phyloP scores from a whole-genome alignment of 352 stramenopile species.

The Phytophthora sojae region DNA sequence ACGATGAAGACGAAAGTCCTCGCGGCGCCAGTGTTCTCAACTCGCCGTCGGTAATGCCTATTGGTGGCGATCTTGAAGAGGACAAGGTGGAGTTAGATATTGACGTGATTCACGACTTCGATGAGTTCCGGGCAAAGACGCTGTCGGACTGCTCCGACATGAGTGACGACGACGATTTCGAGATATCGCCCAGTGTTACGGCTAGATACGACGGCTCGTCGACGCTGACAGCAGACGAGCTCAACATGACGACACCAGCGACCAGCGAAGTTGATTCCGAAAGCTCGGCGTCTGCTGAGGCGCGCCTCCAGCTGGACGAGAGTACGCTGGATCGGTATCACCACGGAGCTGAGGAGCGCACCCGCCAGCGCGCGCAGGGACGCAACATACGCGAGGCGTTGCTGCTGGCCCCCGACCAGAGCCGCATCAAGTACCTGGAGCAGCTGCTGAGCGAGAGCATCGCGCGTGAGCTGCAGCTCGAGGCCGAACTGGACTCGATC shows the following conservation, averaged over 20 bases:
- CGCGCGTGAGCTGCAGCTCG: slow-evolving; percentile 83
- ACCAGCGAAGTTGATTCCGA: slow-evolving; percentile 43
- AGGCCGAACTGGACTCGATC: slow-evolving; percentile 79
- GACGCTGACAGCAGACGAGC: slow-evolving; percentile 35
- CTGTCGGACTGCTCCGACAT: slow-evolving; percentile 85
- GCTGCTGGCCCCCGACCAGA: slow-evolving; percentile 78
- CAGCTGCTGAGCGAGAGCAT: slow-evolving; percentile 86
- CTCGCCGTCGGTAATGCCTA: slow-evolving; percentile 54
- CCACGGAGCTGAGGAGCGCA: slow-evolving; percentile 72
- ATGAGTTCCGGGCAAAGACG: slow-evolving; percentile 73
- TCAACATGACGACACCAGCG: slow-evolving; percentile 39
- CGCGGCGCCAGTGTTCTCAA: slow-evolving; percentile 34
- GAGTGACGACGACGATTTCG: slow-evolving; percentile 82
- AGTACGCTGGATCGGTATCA: slow-evolving; percentile 64
- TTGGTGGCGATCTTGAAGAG: slow-evolving; percentile 60
- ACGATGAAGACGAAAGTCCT: slow-evolving; percentile 43
- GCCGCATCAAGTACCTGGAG: slow-evolving; percentile 89
- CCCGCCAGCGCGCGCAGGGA: slow-evolving; percentile 76
- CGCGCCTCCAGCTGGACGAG: slow-evolving; percentile 47
- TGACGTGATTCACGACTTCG: slow-evolving; percentile 85
- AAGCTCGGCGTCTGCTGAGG: slow-evolving; percentile 21
- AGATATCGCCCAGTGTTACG: slow-evolving; percentile 43
- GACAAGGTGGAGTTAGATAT: slow-evolving; percentile 81
- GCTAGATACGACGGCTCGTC: slow-evolving; percentile 46
- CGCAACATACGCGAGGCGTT: slow-evolving; percentile 84